Evolutionary conservation across 148 eudicot species (phyloP), one percentile per base, ranked within the genome.

Genomic region (Amaranthus hypochondriacus): DNA sequence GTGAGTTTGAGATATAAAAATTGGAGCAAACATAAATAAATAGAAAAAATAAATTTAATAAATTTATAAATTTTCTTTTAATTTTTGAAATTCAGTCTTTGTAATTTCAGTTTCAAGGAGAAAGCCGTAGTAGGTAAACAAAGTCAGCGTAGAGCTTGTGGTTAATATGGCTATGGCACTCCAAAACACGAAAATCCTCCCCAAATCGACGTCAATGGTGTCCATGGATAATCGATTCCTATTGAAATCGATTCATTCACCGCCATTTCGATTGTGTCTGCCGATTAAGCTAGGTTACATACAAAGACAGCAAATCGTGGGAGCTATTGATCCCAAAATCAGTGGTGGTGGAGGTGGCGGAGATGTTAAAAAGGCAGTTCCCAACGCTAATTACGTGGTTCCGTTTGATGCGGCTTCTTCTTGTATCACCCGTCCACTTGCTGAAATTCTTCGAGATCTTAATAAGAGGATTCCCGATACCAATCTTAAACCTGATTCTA

Each of bases 391-490:
- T 83, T 93, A 93, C 56, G 93, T 93, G 72, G 98, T 93, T 15
- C 93, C 98, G 10, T 80, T 93, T 7, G 98, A 93, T 73, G 84
- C 83, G 54, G 81, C 90, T 5, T 56, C 83, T 12, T 83, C 98
- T 21, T 88, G 92, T 72, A 89, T 93, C 66, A 93, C 92, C 56
- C 89, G 98, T 4, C 98, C 98, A 3, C 89, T 93, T 2, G 92
- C 85, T 11, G 98, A 93, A 86, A 90, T 93, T 52, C 88, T 93
- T 8, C 83, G 96, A 53, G 98, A 93, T 82, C 96, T 93, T 56
- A 93, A 90, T 78, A 93, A 93, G 84, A 79, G 92, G 78, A 83
- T 93, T 77, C 90, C 92, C 15, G 98, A 90, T 82, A 93, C 87
- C 66, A 89, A 89, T 73, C 82, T 87, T 59, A 79, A 81, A 62